Evolutionary conservation across 768 basidiomycete species (phyloP).

Genomic region (Xerocomellus dryophilus): DNA sequence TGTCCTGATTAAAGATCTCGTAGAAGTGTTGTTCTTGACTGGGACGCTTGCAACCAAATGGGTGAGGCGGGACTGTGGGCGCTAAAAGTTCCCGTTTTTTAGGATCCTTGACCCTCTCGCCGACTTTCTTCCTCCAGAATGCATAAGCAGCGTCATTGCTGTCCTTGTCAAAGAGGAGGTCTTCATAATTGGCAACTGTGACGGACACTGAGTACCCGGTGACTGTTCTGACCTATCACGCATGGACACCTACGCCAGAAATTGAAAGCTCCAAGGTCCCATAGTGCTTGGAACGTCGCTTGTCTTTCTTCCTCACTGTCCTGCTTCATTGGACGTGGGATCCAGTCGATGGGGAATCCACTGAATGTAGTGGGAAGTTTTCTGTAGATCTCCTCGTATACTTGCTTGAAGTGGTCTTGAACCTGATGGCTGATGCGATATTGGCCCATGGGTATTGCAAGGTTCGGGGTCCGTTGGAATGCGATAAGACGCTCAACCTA

Average conservation of each 20-base stretch:
- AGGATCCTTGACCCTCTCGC: not conserved
- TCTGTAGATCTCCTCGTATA: conserved; percentile 5
- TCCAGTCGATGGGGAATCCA: not conserved
- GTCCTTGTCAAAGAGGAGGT: not conserved
- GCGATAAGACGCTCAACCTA: conserved; percentile 8
- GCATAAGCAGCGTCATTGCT: not conserved
- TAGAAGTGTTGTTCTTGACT: conserved; percentile 7
- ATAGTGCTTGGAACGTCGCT: conserved; percentile 3
- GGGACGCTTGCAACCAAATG: conserved; percentile 8
- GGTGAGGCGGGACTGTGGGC: conserved; percentile 1
- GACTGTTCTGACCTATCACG: too few species aligned
- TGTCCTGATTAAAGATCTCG: conserved; percentile 9
- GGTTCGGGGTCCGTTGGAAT: conserved; percentile 19
- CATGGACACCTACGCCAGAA: conserved; percentile 7
- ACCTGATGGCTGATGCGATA: conserved; percentile 3
- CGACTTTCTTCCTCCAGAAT: conserved; percentile 11
- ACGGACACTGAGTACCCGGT: not conserved
- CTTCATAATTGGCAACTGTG: conserved; percentile 9
- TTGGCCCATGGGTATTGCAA: conserved; percentile 13
- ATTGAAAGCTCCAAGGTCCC: conserved; percentile 8
- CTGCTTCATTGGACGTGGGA: conserved; percentile 6
- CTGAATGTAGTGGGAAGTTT: conserved; percentile 2
- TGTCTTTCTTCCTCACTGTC: conserved; percentile 12
- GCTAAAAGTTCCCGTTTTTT: conserved; percentile 2
- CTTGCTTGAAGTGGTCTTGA: conserved; percentile 11